Evolutionary conservation across 2,329 filamentous ascomycete species (phyloP), one percentile per base, ranked within the genome.

Genomic region (Colletotrichum navitas): DNA sequence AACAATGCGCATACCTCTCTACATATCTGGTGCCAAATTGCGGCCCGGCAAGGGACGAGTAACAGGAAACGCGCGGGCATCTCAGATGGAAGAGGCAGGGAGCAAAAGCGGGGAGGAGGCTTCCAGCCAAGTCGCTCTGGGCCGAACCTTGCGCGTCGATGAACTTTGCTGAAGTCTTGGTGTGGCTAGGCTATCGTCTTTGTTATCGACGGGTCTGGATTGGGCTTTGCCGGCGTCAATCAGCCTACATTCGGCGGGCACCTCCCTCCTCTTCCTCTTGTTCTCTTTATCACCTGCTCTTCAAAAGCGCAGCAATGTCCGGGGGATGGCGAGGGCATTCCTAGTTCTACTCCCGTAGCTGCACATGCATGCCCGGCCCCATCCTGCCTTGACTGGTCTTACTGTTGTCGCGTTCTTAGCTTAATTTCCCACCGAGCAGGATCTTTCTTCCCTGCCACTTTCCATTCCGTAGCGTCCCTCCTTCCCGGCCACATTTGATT

Each of bases 1-100:
- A 71, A 68, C 65, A 63, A 24, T n/a, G 55, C 43, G 68, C 65
- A 68, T 24, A 32, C 52, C 52, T 43, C 51, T 34, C 16, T 21
- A 2, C 21, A 16, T 43, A 2, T 16, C 29, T 60, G 55, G 59
- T 63, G 66, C 60, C 51, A 64, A 52, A 52, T 11, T 58, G 32
- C 58, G 68, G 59, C 52, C 64, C 65, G 58, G 65, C 59, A 43
- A 36, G 36, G 36, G 64, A 34, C 65, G 52, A 60, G 36, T 32
- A 3, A 21, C 55, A 16, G 32, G 55, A 49, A 41, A 39, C 47
- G 34, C 47, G 60, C 45, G 47, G 32, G 60, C 26, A 34, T 63
- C 63, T 49, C 39, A n/a, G 39, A 18, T 18, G n/a, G 36, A 16
- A 45, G 24, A 60, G 54, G 29, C 18, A 58, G 36, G 54, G 16